These are phyloP conservation scores for Ehretia macrophylla DNA, from an alignment of 257 asterid species.

Conservation along the genomic window DNA sequence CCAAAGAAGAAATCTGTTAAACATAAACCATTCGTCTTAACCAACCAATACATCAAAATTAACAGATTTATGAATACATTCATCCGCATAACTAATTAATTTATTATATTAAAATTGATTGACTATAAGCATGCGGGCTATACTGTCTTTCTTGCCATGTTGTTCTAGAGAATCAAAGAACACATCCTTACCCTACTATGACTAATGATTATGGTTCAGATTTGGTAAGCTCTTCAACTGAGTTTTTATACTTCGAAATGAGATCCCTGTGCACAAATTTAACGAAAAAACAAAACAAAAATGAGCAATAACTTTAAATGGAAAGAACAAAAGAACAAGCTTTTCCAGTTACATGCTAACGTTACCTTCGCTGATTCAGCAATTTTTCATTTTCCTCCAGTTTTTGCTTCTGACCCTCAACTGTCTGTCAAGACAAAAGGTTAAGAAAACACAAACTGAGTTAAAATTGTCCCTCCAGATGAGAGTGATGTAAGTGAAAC, in stretches of 20 bases:
- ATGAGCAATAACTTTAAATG: not conserved
- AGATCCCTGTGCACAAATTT: slow-evolving; percentile 50
- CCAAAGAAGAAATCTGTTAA: too few species aligned
- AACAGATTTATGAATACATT: too few species aligned
- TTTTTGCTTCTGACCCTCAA: slow-evolving; percentile 71
- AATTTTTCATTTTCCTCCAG: slow-evolving; percentile 57
- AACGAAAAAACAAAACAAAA: not conserved
- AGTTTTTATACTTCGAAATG: slow-evolving; percentile 52
- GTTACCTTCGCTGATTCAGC: slow-evolving; percentile 62
- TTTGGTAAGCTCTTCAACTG: slow-evolving; percentile 65
- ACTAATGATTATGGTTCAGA: slow-evolving; percentile 38
- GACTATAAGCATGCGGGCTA: too few species aligned
- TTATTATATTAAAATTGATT: too few species aligned
- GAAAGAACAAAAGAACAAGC: not conserved
- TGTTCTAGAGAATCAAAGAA: not conserved
- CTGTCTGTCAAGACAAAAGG: slow-evolving; percentile 48
- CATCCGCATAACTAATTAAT: too few species aligned
- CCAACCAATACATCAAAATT: too few species aligned
- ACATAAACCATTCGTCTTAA: too few species aligned
- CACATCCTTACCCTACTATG: slow-evolving; percentile 3
- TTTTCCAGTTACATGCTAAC: not conserved
- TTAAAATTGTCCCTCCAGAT: too few species aligned
- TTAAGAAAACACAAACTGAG: not conserved
- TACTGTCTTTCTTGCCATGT: too few species aligned
- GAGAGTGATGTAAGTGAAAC: not conserved